Evolutionary conservation across 163 green algal genomes (phyloP), one percentile per base, ranked within the genome.

Genomic region (Chloromonas sp.): DNA sequence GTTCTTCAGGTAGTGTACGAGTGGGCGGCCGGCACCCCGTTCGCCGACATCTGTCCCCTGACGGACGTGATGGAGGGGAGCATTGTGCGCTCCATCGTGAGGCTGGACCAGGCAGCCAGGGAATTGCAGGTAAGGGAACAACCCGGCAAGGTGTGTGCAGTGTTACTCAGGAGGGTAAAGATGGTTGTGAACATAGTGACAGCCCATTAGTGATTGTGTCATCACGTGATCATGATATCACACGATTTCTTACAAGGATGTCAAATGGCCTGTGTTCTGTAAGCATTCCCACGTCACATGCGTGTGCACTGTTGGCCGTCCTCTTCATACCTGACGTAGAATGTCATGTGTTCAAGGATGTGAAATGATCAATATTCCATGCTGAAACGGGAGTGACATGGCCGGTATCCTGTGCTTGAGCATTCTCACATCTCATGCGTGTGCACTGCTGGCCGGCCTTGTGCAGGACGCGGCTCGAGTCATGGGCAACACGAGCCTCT

Each of bases 51-150:
- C 87, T 98, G 95, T 78, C 14, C 86, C 71, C 87, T 98, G 15
- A 99, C 97, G 0, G 95, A 98, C 82, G 96, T 99, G 57, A 96
- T 97, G 94, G 96, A 98, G 89, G 92, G 93, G 71, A 88, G 84
- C 84, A 95, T 96, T 82, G 92, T 95, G 84, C 66, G 91, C 8
- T 82, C 85, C 3, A 89, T 94, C 71, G 89, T 93, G 79, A 87
- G 91, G 58, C 88, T 94, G 85, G 91, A 94, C 87, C 89, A 92
- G 84, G 86, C 86, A 14, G 85, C 82, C 81, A 80, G 86, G 74
- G 86, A 87, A 80, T 84, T 87, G 78, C 81, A 84, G 84, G 84
- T 87, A 70, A 8, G 81, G 60, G 70, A 15, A 74, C 66, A 5
- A 74, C 5, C 5, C 66, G 5, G 66, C 66, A 74, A 74, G 66